Percentiles rank a stretch among this genome's conserved stretches.
Conservation (phyloP, 2,329 filamentous ascomycete species). For the Alternaria postmessia region DNA sequence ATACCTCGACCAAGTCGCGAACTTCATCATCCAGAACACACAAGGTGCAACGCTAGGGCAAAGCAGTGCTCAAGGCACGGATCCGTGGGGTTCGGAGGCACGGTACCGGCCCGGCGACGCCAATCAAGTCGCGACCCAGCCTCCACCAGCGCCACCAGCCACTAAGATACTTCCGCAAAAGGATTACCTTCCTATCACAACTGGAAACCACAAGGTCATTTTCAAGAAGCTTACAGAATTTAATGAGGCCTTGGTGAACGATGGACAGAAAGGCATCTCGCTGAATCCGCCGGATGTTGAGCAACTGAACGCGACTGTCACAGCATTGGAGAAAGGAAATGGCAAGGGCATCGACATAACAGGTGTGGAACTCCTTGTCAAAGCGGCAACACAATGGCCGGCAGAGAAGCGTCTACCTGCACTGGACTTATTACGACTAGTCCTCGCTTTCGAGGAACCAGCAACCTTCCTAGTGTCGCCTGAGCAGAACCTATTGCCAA, state of each 20-base stretch:
- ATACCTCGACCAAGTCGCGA: slow-evolving; percentile 90
- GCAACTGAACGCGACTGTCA: slow-evolving; percentile 67
- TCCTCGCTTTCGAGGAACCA: slow-evolving; percentile 72
- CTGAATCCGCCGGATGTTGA: slow-evolving; percentile 76
- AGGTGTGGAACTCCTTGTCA: slow-evolving; percentile 71
- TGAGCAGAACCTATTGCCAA: slow-evolving; percentile 66
- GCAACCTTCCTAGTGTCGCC: slow-evolving; percentile 66
- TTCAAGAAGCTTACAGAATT: slow-evolving; percentile 78
- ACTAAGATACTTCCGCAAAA: slow-evolving; percentile 77
- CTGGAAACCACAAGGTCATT: slow-evolving; percentile 74
- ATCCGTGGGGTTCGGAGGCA: slow-evolving; percentile 80
- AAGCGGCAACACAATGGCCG: slow-evolving; percentile 81
- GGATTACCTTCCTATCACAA: slow-evolving; percentile 78
- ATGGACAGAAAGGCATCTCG: slow-evolving; percentile 75
- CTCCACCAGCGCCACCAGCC: slow-evolving; percentile 50
- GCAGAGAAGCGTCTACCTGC: slow-evolving; percentile 80
- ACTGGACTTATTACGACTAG: slow-evolving; percentile 85
- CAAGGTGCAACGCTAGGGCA: slow-evolving; percentile 84
- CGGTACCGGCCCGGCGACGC: slow-evolving; percentile 78
- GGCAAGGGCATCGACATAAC: slow-evolving; percentile 53
- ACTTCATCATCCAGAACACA: slow-evolving; percentile 91
- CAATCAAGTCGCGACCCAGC: slow-evolving; percentile 45
- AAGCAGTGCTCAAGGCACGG: slow-evolving; percentile 60
- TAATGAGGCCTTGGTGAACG: slow-evolving; percentile 75
- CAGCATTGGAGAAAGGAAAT: slow-evolving; percentile 66